Base-by-base conservation (phyloP, 192 early-diverging fungal species). In the Backusella mclennaniae region DNA sequence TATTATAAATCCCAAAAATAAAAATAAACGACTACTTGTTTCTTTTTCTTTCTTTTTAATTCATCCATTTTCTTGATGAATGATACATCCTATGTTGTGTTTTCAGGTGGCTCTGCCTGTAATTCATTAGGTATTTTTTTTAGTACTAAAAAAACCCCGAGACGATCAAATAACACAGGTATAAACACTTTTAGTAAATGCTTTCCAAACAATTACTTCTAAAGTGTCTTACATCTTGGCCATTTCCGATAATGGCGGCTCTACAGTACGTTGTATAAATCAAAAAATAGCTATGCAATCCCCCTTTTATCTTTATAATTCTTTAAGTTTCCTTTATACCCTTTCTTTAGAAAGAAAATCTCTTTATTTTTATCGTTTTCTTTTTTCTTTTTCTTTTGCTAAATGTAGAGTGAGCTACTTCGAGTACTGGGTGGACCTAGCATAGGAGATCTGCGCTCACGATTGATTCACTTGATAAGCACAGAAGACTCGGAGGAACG, bases 41-140 rank as follows among this genome's bases (percentile, higher is more conserved):
- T 56, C 7, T 21, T 0, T 56, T 26, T 56, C 53, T 56, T 56
- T 56, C 21, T 56, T 56, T 26, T 56, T 56, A 8, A 23, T 56
- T 11, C 21, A 56, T 26, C 3, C 11, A 23, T 56, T 56, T 56
- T 23, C 21, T 23, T 56, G 7, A 56, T 56, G 53, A 71, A 17
- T 23, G 39, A 69, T 9, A 35, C 73, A 14, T 90, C 89, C 9
- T 77, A 92, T 67, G 73, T 89, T 29, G 83, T 94, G 19, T 91
- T 94, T 71, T 92, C 90, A 26, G 93, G 93, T 63, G 93, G 93
- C 19, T 90, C 93, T 35, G 93, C 92, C 21, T 90, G 90, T 59
- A 94, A 94, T 79, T 79, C 66, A 78, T 35, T 83, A 88, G 79
- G 92, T 91, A 46, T 71, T 70, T 8, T 29, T 38, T 38, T 36